Conservation (phyloP, 805 yeast species). For the Ogataea paraovalis region DNA sequence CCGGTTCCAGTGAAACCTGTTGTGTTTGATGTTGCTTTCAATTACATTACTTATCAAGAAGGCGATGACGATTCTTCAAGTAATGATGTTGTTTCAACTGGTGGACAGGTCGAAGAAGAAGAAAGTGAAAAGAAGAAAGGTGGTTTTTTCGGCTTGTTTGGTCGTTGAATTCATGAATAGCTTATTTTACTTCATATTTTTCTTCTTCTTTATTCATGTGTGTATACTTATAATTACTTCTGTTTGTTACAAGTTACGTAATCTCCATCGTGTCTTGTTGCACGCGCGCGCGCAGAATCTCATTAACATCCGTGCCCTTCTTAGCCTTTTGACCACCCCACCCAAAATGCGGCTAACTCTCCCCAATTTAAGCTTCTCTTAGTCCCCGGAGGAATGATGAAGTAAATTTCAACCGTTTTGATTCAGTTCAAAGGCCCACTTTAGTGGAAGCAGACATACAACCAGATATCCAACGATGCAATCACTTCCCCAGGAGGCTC, state of each 20-base stretch:
- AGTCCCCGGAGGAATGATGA: no score
- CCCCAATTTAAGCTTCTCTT: no score
- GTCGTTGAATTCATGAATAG: slow-evolving; percentile 33
- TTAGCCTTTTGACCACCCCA: no score
- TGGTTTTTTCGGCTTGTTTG: slow-evolving; percentile 74
- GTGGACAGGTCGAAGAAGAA: slow-evolving; percentile 8
- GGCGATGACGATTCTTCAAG: slow-evolving; percentile 23
- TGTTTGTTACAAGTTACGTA: no score
- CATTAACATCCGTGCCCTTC: no score
- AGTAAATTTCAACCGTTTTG: no score
- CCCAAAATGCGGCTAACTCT: no score
- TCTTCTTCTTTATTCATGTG: background rate
- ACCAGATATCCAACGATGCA: slow-evolving; percentile 15
- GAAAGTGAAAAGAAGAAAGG: slow-evolving; percentile 41
- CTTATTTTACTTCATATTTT: background rate
- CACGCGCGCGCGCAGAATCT: no score
- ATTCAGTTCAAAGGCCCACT: no score
- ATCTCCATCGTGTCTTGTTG: no score
- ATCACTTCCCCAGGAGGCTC: slow-evolving; percentile 11
- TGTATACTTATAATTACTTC: background rate
- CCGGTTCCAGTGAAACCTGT: slow-evolving; percentile 84
- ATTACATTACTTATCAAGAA: slow-evolving; percentile 62
- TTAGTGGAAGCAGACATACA: no score
- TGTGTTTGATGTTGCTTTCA: slow-evolving; percentile 84
- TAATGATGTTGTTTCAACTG: slow-evolving; percentile 3